Evolutionary conservation across 73 alveolate genomes (phyloP), one percentile per base, ranked within the genome.

Genomic region (Stentor coeruleus): DNA sequence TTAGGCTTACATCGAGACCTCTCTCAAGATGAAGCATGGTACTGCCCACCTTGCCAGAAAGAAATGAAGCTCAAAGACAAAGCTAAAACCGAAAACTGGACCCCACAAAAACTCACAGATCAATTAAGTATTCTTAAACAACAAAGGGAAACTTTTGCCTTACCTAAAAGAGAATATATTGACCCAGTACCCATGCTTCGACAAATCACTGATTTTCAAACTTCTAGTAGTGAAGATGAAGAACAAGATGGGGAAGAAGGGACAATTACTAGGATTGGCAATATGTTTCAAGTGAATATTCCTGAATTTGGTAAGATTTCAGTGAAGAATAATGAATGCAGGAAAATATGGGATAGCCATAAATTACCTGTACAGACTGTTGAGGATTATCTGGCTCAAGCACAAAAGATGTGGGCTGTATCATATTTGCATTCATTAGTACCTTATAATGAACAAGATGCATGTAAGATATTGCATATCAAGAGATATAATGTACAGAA

Each of bases 171-270:
- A 66, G 79, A 66, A 31, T 66, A 66, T 33, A 33, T 26, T 15
- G 79, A 66, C 79, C 79, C 79, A 66, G 79, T 66, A 2, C 79
- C 79, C 36, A 37, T 28, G 39, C 79, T 66, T 20, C 79, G 79
- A 20, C 79, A 66, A 66, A 66, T 66, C n/a, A 66, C 79, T 20
- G 79, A 66, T 40, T 66, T 66, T 33, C n/a, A 20, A 26, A 66
- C n/a, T 31, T 31, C 79, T 0, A 66, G 79, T 31, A 66, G 79
- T 40, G 79, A 66, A 31, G 79, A 66, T 26, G 79, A 66, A 66
- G 79, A 66, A 66, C 40, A 66, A 66, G 79, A 66, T 1, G n/a
- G 26, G 33, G 79, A 66, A 66, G n/a, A 20, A 66, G 79, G 79
- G 79, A 1, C 79, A 3, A 66, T 66, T 33, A 66, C 79, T 2